Evolutionary conservation across 2,329 filamentous ascomycete species (phyloP).

Genomic region (Pseudogymnoascus sp.): DNA sequence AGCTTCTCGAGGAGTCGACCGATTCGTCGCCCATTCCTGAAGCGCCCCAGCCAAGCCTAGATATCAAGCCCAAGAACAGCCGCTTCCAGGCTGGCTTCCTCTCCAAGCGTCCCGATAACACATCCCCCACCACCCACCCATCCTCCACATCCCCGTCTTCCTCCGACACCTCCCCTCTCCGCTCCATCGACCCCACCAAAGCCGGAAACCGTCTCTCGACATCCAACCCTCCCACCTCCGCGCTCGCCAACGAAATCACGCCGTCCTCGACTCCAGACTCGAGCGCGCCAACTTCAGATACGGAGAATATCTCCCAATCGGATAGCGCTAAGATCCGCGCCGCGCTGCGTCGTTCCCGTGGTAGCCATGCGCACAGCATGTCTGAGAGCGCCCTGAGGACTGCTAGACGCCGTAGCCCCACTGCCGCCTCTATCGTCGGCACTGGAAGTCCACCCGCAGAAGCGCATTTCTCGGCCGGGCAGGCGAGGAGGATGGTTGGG

Average conservation of each 20-base stretch:
- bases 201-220: conserved; percentile 39
- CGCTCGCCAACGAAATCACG: conserved; percentile 23
- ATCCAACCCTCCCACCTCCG: conserved; percentile 30
- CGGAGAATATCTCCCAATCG: conserved; percentile 24
- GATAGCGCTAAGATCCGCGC: conserved; percentile 26
- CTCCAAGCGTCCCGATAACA: conserved; percentile 54
- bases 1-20: conserved; percentile 33
- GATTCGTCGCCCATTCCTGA: conserved; percentile 46
- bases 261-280: not conserved
- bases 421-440: conserved; percentile 41
- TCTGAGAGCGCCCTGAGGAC: conserved; percentile 20
- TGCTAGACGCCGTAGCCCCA: conserved; percentile 28
- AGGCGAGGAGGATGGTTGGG: conserved; percentile 59
- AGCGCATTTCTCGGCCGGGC: conserved; percentile 55
- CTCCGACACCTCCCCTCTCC: conserved; percentile 47
- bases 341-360: conserved; percentile 26
- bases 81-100: conserved; percentile 88
- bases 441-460: conserved; percentile 48
- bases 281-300: conserved; percentile 21
- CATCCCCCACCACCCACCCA: conserved; percentile 48
- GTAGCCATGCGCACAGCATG: conserved; percentile 19
- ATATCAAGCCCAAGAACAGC: conserved; percentile 57
- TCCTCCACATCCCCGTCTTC: conserved; percentile 49
- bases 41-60: conserved; percentile 50
- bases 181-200: conserved; percentile 43